These are phyloP conservation scores for Xylariaceae sp. DNA, from an alignment of 2,329 filamentous ascomycete species.

Conservation along the genomic window DNA sequence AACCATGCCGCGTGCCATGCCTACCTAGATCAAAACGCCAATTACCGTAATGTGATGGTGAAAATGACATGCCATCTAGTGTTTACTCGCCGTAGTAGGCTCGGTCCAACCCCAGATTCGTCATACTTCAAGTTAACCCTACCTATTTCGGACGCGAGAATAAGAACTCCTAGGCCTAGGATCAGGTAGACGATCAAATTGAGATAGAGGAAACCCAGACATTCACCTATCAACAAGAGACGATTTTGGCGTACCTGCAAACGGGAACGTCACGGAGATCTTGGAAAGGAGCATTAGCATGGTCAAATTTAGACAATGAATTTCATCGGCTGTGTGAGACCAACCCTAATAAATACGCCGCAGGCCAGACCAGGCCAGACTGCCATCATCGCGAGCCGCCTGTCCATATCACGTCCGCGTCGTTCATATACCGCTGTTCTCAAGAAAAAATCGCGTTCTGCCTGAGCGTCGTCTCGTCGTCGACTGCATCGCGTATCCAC, in stretches of 20 bases:
- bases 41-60: too few relatives aligned
- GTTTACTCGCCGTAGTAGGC: too few relatives aligned
- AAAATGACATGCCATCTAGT: too few relatives aligned
- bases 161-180: background rate
- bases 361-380: background rate
- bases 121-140: background rate
- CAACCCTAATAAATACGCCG: conserved; percentile 37
- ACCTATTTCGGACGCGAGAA: background rate
- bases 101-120: too few relatives aligned
- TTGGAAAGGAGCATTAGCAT: conserved; percentile 36
- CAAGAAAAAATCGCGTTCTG: too few relatives aligned
- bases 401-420: background rate
- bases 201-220: conserved; percentile 35
- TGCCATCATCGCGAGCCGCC: background rate
- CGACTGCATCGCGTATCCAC: too few relatives aligned
- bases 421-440: too few relatives aligned
- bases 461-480: too few relatives aligned
- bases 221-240: background rate
- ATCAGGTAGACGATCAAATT: background rate
- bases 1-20: too few relatives aligned
- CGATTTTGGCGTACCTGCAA: conserved; percentile 26
- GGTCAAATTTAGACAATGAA: conserved; percentile 24
- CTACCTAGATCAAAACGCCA: too few relatives aligned
- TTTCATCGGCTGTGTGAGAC: conserved; percentile 39
- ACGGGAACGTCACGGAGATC: conserved; percentile 21